Evolutionary conservation across 768 basidiomycete genomes (phyloP), one percentile per base, ranked within the genome.

Genomic region (Termitomyces sp.): DNA sequence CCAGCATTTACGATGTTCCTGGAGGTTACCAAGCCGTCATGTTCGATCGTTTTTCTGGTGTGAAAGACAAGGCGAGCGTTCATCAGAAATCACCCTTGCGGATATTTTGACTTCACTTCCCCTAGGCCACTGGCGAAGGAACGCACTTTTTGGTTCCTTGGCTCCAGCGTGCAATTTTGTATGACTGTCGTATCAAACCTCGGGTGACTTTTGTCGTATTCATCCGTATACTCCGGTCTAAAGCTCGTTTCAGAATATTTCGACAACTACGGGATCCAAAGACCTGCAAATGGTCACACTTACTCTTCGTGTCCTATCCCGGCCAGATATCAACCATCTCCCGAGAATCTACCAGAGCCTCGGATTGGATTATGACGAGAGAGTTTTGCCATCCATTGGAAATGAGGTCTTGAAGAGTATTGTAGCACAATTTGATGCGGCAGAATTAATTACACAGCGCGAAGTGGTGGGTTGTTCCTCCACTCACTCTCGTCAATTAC

Each of bases 251-350:
- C 61, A 96, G 92, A 97, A 97, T 68, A 98, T 98, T 56, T 94
- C 92, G n/a, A 98, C 97, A 2, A 97, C 92, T 2, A 98, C 97
- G 24, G 97, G 97, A 34, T 98, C 95, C 10, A 98, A 98, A 70
- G 94, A 99, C 71, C 76, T 99, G 74, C 96, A 98, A 74, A 98
- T 98, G 94, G 92, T 99, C 56, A 91, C 95, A 34, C 87, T 99
- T 54, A 98, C 96, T 0, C 82, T 98, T 51, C 90, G 97, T 57
- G 96, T 99, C 36, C 84, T 99, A 63, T 97, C 94, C 24, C 80
- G 95, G 51, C 97, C 97, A 18, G 94, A 98, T 74, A 83, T 88
- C 36, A 75, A 82, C 31, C 92, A 96, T 70, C 79, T 99, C 27
- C 69, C 96, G 20, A 92, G 85, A 75, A 96, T 99, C 69, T 99